A percentile compares a stretch with the other conserved stretches of the same genome.
phyloP scores from a whole-genome alignment of 108 stramenopile species.

The Cyclotella sp. region DNA sequence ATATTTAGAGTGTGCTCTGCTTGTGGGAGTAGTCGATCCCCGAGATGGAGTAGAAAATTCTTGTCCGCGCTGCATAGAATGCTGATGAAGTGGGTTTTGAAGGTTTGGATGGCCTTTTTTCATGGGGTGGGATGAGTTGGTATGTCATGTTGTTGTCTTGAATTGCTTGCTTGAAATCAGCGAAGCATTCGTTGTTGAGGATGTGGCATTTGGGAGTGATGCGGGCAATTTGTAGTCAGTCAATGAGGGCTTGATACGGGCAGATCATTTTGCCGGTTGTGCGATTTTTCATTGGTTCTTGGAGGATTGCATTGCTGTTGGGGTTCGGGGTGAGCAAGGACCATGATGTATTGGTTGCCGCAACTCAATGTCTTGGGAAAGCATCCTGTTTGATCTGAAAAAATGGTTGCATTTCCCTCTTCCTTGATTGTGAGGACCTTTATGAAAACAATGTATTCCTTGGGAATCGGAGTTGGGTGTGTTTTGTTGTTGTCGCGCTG shows the following conservation, averaged over 20 bases:
- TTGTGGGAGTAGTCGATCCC: slow-evolving; percentile 46
- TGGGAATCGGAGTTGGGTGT: too few species aligned
- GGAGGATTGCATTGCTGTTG: too few species aligned
- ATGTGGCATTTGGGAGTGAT: slow-evolving; percentile 11
- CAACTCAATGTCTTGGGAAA: too few species aligned
- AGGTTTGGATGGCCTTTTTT: slow-evolving; percentile 51
- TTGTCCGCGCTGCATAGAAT: slow-evolving; percentile 32
- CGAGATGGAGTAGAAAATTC: too few species aligned
- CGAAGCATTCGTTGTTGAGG: slow-evolving; percentile 24
- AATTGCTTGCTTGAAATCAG: slow-evolving; percentile 3
- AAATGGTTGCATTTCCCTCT: too few species aligned
- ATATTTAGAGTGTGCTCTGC: slow-evolving; percentile 26
- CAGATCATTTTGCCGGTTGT: slow-evolving; percentile 5
- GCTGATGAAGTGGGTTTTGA: too few species aligned
- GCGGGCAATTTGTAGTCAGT: neutral
- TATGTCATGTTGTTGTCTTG: neutral
- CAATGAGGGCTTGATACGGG: neutral
- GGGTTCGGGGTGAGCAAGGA: too few species aligned
- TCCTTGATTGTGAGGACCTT: too few species aligned
- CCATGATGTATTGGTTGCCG: too few species aligned
- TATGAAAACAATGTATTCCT: too few species aligned
- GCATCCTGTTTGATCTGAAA: too few species aligned
- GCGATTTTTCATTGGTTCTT: slow-evolving; percentile 34
- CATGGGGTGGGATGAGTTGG: slow-evolving; percentile 46
- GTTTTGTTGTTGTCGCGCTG: too few species aligned